phyloP scores from a whole-genome alignment of 805 yeast species.

The Myxozyma neglecta region DNA sequence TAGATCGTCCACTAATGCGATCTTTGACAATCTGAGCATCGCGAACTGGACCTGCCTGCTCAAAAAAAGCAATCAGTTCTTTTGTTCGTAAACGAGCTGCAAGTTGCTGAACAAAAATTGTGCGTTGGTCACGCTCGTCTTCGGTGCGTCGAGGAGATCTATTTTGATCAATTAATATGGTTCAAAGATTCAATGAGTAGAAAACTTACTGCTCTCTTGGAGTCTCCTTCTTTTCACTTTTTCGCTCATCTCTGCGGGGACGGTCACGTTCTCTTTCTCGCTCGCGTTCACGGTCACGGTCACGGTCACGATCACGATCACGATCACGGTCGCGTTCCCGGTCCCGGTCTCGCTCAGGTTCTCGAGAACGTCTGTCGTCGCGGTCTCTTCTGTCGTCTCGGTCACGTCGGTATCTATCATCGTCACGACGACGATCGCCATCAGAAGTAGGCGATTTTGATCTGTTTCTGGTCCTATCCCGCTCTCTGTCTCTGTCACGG shows the following conservation, averaged over 20 bases:
- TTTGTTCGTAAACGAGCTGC: conserved; percentile 39
- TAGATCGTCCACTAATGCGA: conserved; percentile 37
- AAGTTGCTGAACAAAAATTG: conserved; percentile 42
- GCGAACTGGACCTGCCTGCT: conserved; percentile 39
- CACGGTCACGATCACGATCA: conserved; percentile 12
- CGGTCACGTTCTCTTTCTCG: neutral
- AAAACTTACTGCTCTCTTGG: neutral
- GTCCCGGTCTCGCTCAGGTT: conserved; percentile 10
- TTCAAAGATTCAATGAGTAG: no score
- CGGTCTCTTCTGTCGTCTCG: conserved; percentile 8
- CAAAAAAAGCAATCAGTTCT: conserved; percentile 40
- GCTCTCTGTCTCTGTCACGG: conserved; percentile 13
- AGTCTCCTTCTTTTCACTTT: conserved; percentile 1
- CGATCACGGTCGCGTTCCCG: conserved; percentile 16
- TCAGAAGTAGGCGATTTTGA: neutral
- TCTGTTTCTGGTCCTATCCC: neutral
- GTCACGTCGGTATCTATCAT: neutral
- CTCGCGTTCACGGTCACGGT: conserved; percentile 5
- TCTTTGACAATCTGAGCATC: conserved; percentile 43
- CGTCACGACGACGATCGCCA: neutral
- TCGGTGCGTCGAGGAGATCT: conserved; percentile 33
- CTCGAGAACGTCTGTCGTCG: conserved; percentile 5
- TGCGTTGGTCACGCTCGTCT: conserved; percentile 39
- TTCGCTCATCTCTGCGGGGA: neutral
- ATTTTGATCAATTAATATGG: neutral